phyloP scores from a whole-genome alignment of 2,329 filamentous ascomycete genomes.

The Cryphonectria naterciae region DNA sequence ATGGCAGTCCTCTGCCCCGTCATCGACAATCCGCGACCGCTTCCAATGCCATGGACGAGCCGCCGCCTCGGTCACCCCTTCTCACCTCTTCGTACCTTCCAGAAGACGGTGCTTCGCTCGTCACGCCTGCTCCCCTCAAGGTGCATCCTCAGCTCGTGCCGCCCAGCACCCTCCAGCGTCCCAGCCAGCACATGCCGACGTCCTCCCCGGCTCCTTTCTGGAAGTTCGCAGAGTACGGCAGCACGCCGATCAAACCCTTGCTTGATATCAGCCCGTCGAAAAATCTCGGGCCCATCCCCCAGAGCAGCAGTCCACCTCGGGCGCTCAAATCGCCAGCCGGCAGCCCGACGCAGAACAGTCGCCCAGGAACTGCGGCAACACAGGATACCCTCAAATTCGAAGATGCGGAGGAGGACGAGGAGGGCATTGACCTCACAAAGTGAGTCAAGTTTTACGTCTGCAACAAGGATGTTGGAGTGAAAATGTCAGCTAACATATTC shows the following conservation, averaged over 20 bases:
- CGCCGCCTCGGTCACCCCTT: conserved; percentile 61
- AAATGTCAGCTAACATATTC: background rate
- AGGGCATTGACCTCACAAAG: conserved; percentile 64
- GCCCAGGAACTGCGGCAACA: conserved; percentile 27
- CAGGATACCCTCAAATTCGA: conserved; percentile 32
- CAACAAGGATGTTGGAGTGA: too few relatives aligned
- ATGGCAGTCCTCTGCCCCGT: conserved; percentile 66
- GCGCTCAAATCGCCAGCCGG: conserved; percentile 54
- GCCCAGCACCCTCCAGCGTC: conserved; percentile 78
- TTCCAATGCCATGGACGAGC: conserved; percentile 52
- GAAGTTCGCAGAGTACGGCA: conserved; percentile 80
- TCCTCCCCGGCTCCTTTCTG: conserved; percentile 86
- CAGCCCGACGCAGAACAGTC: conserved; percentile 50
- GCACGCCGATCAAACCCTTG: conserved; percentile 65
- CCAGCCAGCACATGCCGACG: conserved; percentile 84
- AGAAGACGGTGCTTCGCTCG: conserved; percentile 64
- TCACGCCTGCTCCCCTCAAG: conserved; percentile 74
- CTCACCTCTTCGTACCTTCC: conserved; percentile 66
- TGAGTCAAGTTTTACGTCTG: conserved; percentile 40
- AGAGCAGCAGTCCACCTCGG: conserved; percentile 64
- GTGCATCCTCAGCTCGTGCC: conserved; percentile 77
- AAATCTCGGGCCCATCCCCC: conserved; percentile 43
- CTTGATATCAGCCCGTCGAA: conserved; percentile 64
- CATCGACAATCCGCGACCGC: conserved; percentile 53
- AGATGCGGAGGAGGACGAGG: conserved; percentile 52